phyloP scores from a whole-genome alignment of 1,284 basidiomycete species.

The Psilocybe mexicana region DNA sequence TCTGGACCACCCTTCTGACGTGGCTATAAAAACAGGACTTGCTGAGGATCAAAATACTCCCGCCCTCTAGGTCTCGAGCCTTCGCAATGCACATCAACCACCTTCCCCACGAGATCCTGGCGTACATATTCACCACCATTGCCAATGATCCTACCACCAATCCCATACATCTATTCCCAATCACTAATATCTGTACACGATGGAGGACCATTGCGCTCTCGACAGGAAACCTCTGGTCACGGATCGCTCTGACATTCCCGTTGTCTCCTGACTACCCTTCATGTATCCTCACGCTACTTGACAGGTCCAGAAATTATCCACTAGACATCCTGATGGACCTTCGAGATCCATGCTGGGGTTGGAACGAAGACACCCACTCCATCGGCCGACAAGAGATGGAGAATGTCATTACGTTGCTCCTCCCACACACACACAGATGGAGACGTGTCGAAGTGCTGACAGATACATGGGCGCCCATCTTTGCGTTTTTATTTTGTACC shows the following conservation, averaged over 20 bases:
- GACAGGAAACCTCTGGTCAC: conserved; percentile 44
- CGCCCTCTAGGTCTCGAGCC: no score
- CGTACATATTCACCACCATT: conserved; percentile 37
- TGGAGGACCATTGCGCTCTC: conserved; percentile 48
- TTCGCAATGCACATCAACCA: conserved; percentile 17
- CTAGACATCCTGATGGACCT: conserved; percentile 53
- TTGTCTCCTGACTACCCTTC: conserved; percentile 34
- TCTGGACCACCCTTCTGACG: no score
- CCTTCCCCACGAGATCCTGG: conserved; percentile 45
- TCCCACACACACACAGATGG: conserved; percentile 48
- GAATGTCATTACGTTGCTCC: conserved; percentile 40
- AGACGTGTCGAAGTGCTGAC: conserved; percentile 45
- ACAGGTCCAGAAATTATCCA: conserved; percentile 41
- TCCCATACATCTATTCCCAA: conserved; percentile 25
- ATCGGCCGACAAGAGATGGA: conserved; percentile 45
- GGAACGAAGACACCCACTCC: conserved; percentile 43
- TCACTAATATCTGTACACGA: conserved; percentile 47
- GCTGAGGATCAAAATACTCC: no score
- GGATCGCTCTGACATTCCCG: conserved; percentile 7
- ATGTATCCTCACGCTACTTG: conserved; percentile 37
- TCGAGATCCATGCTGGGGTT: conserved; percentile 54
- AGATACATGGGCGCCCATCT: conserved; percentile 59
- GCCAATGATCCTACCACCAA: conserved; percentile 29
- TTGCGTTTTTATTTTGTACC: conserved; percentile 46
- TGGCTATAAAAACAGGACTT: no score